Percentiles rank a stretch among this genome's conserved stretches.
phyloP scores from a whole-genome alignment of 2,329 filamentous ascomycete genomes.

The Diaporthe humulicola region DNA sequence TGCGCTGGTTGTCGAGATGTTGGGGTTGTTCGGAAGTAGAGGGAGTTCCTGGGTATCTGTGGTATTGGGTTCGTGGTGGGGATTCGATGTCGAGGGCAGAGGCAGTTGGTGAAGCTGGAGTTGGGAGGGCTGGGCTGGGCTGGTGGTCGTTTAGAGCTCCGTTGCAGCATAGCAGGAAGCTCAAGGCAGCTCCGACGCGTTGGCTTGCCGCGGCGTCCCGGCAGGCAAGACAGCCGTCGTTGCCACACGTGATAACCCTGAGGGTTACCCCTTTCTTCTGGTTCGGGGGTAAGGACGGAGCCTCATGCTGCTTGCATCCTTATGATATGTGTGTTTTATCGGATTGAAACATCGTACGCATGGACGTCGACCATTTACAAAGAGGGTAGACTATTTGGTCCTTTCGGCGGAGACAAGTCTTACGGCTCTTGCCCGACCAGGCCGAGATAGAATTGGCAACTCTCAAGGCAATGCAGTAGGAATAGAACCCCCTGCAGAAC shows the following conservation, averaged over 20 bases:
- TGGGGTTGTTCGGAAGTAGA: neutral
- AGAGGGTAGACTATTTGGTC: too few species aligned
- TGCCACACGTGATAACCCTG: conserved; percentile 29
- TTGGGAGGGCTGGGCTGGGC: conserved; percentile 43
- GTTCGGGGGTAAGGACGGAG: neutral
- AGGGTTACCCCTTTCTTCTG: neutral
- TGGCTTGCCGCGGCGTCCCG: conserved; percentile 41
- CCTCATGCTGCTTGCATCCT: neutral
- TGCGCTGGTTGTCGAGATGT: conserved; percentile 43
- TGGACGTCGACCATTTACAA: too few species aligned
- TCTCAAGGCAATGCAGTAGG: neutral
- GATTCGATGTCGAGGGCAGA: conserved; percentile 18
- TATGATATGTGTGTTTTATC: neutral
- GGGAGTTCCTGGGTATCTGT: neutral
- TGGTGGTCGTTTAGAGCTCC: conserved; percentile 40
- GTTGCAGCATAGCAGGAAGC: conserved; percentile 45
- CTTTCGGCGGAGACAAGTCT: too few species aligned
- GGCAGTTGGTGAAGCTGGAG: conserved; percentile 23
- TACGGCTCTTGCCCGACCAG: neutral
- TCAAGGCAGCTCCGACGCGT: conserved; percentile 64
- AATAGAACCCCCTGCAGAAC: neutral
- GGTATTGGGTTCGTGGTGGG: conserved; percentile 13
- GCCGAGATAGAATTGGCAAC: neutral
- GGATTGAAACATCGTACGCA: neutral
- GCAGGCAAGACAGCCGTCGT: conserved; percentile 34